These are phyloP conservation scores for Chrysanthemum seticuspe DNA, from an alignment of 129 eudicot genomes.

Conservation along the genomic window DNA sequence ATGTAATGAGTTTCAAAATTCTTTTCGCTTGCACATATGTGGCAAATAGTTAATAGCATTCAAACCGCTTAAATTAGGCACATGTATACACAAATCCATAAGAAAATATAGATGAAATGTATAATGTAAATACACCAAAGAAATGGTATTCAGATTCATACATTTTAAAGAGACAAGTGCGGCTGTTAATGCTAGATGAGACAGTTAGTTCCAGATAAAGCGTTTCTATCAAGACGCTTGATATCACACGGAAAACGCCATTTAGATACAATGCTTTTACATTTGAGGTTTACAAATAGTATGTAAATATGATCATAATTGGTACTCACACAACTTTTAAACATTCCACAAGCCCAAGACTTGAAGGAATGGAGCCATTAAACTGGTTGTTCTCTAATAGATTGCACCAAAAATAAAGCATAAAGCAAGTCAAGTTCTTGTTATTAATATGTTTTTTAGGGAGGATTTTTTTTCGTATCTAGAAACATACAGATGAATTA, in stretches of 20 bases:
- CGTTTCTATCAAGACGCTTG: slow-evolving; percentile 48
- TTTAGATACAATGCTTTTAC: background rate
- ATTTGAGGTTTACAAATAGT: background rate
- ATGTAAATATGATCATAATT: slow-evolving; percentile 8
- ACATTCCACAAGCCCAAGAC: slow-evolving; percentile 57
- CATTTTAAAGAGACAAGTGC: slow-evolving; percentile 36
- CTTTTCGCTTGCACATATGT: too few species aligned
- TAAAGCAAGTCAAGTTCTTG: background rate
- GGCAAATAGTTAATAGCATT: slow-evolving; percentile 40
- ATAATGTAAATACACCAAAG: background rate
- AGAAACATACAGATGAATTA: slow-evolving; percentile 71
- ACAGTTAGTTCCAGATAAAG: slow-evolving; percentile 28
- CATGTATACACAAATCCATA: slow-evolving; percentile 7
- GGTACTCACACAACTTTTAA: slow-evolving; percentile 78
- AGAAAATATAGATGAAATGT: background rate
- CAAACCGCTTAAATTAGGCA: slow-evolving; percentile 47
- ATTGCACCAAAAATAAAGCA: slow-evolving; percentile 36
- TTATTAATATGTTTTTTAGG: background rate
- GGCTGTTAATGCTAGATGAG: slow-evolving; percentile 47
- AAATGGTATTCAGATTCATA: slow-evolving; percentile 10
- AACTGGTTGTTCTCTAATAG: slow-evolving; percentile 74
- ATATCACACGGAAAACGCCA: slow-evolving; percentile 9
- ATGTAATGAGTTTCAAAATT: too few species aligned
- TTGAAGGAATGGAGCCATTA: slow-evolving; percentile 59
- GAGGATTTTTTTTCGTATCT: background rate